Evolutionary conservation across 805 yeast genomes (phyloP).

Genomic region (Saccharomycopsis guyanensis): DNA sequence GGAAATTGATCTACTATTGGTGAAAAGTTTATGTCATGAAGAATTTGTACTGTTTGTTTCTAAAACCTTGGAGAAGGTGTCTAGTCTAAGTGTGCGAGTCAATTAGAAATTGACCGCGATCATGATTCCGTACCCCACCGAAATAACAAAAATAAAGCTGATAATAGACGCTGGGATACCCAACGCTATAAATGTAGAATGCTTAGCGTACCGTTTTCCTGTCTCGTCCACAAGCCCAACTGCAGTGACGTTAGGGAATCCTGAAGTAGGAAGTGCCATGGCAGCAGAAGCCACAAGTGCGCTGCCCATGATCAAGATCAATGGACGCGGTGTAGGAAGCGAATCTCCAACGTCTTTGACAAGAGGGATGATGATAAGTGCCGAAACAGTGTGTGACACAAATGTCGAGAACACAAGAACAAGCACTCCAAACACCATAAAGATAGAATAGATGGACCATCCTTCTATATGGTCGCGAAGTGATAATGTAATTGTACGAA

Average conservation of each 20-base stretch:
- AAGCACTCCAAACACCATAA: constrained; percentile 72
- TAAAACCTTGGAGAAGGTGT: constrained; percentile 21
- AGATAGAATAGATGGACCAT: constrained; percentile 58
- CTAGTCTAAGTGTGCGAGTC: neutral
- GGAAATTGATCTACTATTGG: constrained; percentile 28
- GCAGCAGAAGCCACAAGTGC: constrained; percentile 81
- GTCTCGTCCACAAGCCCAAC: constrained; percentile 89
- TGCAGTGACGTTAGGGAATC: constrained; percentile 97
- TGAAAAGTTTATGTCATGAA: constrained; percentile 29
- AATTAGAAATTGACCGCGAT: constrained; percentile 12
- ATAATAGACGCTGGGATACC: constrained; percentile 86
- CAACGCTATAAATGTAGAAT: constrained; percentile 75
- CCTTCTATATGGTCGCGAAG: constrained; percentile 64
- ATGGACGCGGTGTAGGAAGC: constrained; percentile 72
- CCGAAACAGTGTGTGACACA: constrained; percentile 97
- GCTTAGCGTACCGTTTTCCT: constrained; percentile 84
- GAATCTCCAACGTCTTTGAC: constrained; percentile 80
- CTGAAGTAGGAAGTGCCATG: constrained; percentile 96
- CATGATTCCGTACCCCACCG: constrained; percentile 76
- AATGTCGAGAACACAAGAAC: constrained; percentile 85
- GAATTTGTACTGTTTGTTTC: constrained; percentile 30
- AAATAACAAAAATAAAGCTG: constrained; percentile 62
- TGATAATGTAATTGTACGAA: constrained; percentile 64
- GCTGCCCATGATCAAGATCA: constrained; percentile 59
- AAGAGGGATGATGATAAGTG: constrained; percentile 83